Evolutionary conservation across 192 early-diverging fungal genomes (phyloP).

Genomic region (Neocallimastix lanati): DNA sequence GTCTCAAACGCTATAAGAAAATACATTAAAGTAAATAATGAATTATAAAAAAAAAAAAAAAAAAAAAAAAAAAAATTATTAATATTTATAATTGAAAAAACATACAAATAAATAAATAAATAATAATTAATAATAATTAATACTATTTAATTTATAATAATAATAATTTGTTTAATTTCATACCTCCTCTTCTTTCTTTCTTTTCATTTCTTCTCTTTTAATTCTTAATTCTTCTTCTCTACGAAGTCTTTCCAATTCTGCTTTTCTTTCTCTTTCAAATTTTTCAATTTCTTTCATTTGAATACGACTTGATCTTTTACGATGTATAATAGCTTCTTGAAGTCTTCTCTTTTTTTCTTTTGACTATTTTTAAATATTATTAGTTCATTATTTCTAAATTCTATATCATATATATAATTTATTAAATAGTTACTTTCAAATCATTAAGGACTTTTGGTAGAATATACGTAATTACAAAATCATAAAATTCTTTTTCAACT

Average conservation of each 20-base stretch:
- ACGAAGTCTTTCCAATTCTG: slow-evolving; percentile 2
- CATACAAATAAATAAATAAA: too few relatives aligned
- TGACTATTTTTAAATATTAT: slow-evolving; percentile 9
- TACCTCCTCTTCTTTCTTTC: slow-evolving; percentile 9
- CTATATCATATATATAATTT: too few relatives aligned
- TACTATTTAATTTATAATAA: too few relatives aligned
- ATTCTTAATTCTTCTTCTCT: slow-evolving; percentile 13
- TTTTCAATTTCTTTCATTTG: slow-evolving; percentile 34
- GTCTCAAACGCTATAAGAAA: slow-evolving; percentile 9
- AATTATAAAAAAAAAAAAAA: too few relatives aligned
- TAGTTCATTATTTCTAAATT: too few relatives aligned
- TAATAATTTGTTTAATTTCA: too few relatives aligned
- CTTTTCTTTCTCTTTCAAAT: slow-evolving; percentile 20
- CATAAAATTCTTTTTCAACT: slow-evolving; percentile 35
- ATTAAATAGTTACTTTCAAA: slow-evolving; percentile 10
- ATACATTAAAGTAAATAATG: too few relatives aligned
- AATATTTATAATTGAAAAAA: too few relatives aligned
- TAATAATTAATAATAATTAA: too few relatives aligned
- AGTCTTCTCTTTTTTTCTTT: slow-evolving; percentile 31
- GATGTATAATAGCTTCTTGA: slow-evolving; percentile 30
- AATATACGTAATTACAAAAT: slow-evolving; percentile 27
- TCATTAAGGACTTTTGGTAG: slow-evolving; percentile 35
- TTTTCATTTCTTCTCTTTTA: slow-evolving; percentile 10
- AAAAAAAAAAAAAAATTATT: too few relatives aligned
- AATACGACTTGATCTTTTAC: slow-evolving; percentile 43